These are phyloP conservation scores for Penicillium sp. DNA, from an alignment of 2,329 filamentous ascomycete species.

Conservation along the genomic window DNA sequence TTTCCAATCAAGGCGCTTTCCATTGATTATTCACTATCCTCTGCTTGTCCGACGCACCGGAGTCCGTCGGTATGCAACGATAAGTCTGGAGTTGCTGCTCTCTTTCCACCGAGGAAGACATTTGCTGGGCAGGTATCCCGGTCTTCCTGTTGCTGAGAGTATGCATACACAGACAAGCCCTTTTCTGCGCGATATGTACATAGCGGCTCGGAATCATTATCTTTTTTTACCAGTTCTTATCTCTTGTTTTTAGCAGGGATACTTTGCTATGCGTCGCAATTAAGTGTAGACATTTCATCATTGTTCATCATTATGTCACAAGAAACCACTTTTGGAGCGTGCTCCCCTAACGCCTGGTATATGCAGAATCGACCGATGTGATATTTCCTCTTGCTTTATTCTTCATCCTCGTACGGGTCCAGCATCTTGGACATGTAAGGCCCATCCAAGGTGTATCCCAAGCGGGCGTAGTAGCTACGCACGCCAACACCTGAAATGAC, in stretches of 20 bases:
- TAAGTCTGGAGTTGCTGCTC: slow-evolving; percentile 10
- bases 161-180: slow-evolving; percentile 15
- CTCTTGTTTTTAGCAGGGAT: slow-evolving; percentile 13
- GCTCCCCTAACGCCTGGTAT: slow-evolving; percentile 29
- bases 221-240: slow-evolving; percentile 15
- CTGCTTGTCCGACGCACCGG: neutral
- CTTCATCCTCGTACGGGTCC: slow-evolving; percentile 49
- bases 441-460: slow-evolving; percentile 93
- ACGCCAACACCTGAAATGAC: slow-evolving; percentile 99
- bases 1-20: slow-evolving; percentile 8
- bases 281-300: slow-evolving; percentile 36
- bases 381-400: slow-evolving; percentile 22
- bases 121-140: slow-evolving; percentile 30
- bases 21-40: slow-evolving; percentile 2
- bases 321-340: slow-evolving; percentile 25
- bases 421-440: slow-evolving; percentile 71
- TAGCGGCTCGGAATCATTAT: slow-evolving; percentile 28
- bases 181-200: slow-evolving; percentile 31
- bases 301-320: slow-evolving; percentile 30
- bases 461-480: slow-evolving; percentile 88
- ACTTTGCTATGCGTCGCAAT: slow-evolving; percentile 18
- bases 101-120: slow-evolving; percentile 19
- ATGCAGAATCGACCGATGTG: slow-evolving; percentile 22
- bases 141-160: slow-evolving; percentile 21
- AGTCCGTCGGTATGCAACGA: slow-evolving; percentile 14